phyloP scores from a whole-genome alignment of 2,329 filamentous ascomycete genomes.

The Clarireedia homoeocarpa region DNA sequence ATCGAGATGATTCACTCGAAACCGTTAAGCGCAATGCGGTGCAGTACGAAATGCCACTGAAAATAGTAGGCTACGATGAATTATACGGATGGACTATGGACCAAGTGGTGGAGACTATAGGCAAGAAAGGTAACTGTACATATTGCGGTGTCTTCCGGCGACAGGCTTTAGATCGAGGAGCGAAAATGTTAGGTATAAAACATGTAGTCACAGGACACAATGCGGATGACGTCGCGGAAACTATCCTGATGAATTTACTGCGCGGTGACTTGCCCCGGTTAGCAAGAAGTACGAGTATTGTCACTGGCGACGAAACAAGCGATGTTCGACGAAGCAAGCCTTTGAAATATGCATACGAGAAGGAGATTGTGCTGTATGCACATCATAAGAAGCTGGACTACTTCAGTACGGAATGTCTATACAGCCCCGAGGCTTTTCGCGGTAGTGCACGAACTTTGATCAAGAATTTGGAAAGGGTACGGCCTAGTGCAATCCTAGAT shows the following conservation, averaged over 20 bases:
- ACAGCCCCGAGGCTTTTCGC: constrained; percentile 93
- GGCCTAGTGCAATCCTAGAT: constrained; percentile 90
- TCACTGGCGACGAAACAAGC: constrained; percentile 69
- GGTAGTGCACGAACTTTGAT: constrained; percentile 87
- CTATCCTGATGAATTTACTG: constrained; percentile 93
- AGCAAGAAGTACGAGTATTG: constrained; percentile 81
- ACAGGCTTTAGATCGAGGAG: constrained; percentile 88
- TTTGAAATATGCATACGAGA: constrained; percentile 96
- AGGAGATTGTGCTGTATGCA: constrained; percentile 96
- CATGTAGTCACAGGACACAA: constrained; percentile 98
- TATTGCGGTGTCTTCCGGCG: constrained; percentile 95
- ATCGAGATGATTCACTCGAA: constrained; percentile 90
- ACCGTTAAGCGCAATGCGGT: constrained; percentile 90
- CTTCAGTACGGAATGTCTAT: constrained; percentile 97
- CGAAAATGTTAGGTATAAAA: constrained; percentile 75
- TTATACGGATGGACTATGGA: constrained; percentile 99
- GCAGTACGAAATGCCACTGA: constrained; percentile 86
- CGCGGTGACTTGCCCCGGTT: constrained; percentile 83
- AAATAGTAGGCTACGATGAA: constrained; percentile 87
- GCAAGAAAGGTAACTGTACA: constrained; percentile 98
- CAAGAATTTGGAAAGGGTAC: constrained; percentile 88
- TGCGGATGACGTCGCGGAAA: constrained; percentile 94
- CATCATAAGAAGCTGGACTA: constrained; percentile 96
- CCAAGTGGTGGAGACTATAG: constrained; percentile 90
- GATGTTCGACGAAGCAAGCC: constrained; percentile 95